Evolutionary conservation across 2,329 filamentous ascomycete genomes (phyloP).

Genomic region (Diplocarpon rosae): DNA sequence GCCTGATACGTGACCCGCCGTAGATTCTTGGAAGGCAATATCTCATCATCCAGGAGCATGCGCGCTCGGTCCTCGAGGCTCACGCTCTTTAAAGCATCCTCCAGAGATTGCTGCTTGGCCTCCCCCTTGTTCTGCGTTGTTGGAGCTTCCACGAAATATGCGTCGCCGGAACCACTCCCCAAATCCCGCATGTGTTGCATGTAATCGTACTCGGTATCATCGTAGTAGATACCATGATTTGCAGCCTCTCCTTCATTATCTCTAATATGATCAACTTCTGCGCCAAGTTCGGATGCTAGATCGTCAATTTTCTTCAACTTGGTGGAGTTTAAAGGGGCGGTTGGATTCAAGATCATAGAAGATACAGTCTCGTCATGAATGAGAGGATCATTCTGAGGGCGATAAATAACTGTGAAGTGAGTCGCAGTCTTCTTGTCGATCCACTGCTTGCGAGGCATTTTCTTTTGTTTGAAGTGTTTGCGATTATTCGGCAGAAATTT

Average conservation of each 20-base stretch:
- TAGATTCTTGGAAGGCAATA: slow-evolving; percentile 71
- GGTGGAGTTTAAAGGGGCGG: slow-evolving; percentile 38
- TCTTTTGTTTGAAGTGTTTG: slow-evolving; percentile 28
- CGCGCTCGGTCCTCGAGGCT: slow-evolving; percentile 42
- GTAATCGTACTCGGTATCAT: slow-evolving; percentile 95
- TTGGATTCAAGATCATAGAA: slow-evolving; percentile 79
- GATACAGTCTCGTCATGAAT: slow-evolving; percentile 87
- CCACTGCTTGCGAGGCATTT: slow-evolving; percentile 27
- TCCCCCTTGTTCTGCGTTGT: slow-evolving; percentile 56
- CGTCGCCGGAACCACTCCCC: slow-evolving; percentile 55
- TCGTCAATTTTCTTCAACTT: slow-evolving; percentile 62
- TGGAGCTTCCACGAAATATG: slow-evolving; percentile 69
- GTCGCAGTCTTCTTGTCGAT: slow-evolving; percentile 85
- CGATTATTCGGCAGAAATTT: background rate
- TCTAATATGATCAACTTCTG: slow-evolving; percentile 54
- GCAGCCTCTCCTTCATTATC: slow-evolving; percentile 94
- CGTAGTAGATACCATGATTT: slow-evolving; percentile 85
- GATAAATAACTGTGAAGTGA: slow-evolving; percentile 89
- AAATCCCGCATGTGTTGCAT: slow-evolving; percentile 97
- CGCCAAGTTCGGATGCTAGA: slow-evolving; percentile 63
- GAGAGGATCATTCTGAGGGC: slow-evolving; percentile 91
- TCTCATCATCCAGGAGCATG: slow-evolving; percentile 59
- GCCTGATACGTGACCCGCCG: slow-evolving; percentile 74
- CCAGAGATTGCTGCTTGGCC: slow-evolving; percentile 64
- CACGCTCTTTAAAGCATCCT: slow-evolving; percentile 64